A percentile compares a stretch with the other conserved stretches of the same genome.
Evolutionary conservation across 805 yeast species (phyloP).

Genomic region (Starmera pachycereana): DNA sequence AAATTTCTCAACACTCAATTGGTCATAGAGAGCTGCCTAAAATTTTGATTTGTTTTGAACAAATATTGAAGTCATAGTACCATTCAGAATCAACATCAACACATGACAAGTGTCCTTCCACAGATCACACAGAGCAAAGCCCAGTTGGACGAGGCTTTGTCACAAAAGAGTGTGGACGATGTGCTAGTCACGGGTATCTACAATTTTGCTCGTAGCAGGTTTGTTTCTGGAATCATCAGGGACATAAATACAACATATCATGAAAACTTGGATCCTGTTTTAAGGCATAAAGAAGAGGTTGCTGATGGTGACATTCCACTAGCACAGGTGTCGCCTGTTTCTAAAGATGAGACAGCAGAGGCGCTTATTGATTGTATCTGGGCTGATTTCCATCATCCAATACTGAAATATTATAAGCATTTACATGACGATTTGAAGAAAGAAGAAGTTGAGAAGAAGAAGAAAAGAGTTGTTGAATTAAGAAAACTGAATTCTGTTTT

Average conservation of each 20-base stretch:
- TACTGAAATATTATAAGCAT: constrained; percentile 36
- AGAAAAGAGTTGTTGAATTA: constrained; percentile 35
- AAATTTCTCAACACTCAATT: no score
- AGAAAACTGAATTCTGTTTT: constrained; percentile 44
- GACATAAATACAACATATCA: constrained; percentile 18
- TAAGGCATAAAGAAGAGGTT: no score
- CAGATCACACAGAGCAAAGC: constrained; percentile 5
- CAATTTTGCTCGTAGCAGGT: constrained; percentile 37
- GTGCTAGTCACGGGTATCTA: constrained; percentile 29
- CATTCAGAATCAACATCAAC: constrained; percentile 1
- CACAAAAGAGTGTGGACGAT: constrained; percentile 11
- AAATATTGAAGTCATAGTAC: no score
- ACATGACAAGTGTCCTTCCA: neutral
- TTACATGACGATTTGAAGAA: constrained; percentile 6
- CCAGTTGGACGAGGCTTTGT: constrained; percentile 5
- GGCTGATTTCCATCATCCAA: constrained; percentile 56
- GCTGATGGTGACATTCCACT: constrained; percentile 1
- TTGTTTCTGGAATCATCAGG: constrained; percentile 31
- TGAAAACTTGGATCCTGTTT: neutral
- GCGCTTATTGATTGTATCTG: constrained; percentile 42
- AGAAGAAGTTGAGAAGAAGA: constrained; percentile 10
- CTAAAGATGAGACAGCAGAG: constrained; percentile 8
- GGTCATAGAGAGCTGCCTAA: no score
- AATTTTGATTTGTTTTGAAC: no score
- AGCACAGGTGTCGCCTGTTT: constrained; percentile 4